Base-by-base conservation (phyloP, 306 rosid genomes). In the Carpinus fangiana region DNA sequence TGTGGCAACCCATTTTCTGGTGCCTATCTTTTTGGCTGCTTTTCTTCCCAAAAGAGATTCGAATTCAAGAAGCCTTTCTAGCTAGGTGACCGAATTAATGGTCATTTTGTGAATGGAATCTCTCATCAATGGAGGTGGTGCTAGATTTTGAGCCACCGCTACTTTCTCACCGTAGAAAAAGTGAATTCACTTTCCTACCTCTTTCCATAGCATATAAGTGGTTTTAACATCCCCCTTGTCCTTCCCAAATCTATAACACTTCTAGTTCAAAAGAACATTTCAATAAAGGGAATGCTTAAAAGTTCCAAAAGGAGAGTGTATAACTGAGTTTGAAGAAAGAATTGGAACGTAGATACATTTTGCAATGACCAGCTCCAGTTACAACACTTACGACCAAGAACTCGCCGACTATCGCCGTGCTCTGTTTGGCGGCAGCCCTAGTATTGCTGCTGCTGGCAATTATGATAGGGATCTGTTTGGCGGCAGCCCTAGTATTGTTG, bases 61-160 rank as follows among this genome's bases (percentile, higher is more conserved):
- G 41, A 41, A 43, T 61, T 20, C 65, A 20, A 12, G 12, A 34
- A 71, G 48, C 50, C 28, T 14, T 28, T 38, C 46, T 16, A 38
- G 3, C 51, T 26, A 7, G 75, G 75, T 41, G 31, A 53, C 59
- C 18, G 34, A 53, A 51, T 10, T 55, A 18, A 36, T 16, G 48
- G 73, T 21, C 54, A 48, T 18, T 16, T 54, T 17, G 13, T 7
- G 59, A 76, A 79, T 51, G 74, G 88, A 87, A 84, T 82, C 80
- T 74, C 26, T 50, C 17, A 54, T 76, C 67, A 59, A 65, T 9
- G 23, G 20, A 69, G 34, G 48, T 12, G 0, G 51, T 23, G 74
- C 26, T 28, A 77, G 48, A 53, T 23, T 28, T 21, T 41, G 45
- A 11, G 52, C 46, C 21, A 26, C 31, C 21, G 10, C 41, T 8